A percentile compares a stretch with the other conserved stretches of the same genome.
Conservation (phyloP, 805 yeast genomes). For the Ogataea parapolymorpha region DNA sequence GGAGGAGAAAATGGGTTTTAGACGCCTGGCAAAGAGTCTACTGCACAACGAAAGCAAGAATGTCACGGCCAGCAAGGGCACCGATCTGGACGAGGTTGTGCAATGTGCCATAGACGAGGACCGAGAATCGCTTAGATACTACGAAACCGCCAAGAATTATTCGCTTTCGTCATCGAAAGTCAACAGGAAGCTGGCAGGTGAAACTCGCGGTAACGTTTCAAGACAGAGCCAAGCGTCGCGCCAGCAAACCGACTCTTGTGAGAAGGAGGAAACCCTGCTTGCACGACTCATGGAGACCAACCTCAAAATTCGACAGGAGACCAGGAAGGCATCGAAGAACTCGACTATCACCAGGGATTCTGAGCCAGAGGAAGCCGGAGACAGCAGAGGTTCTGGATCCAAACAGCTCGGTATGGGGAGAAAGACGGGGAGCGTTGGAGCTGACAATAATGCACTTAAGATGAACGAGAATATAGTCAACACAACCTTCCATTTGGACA, state of each 20-base stretch:
- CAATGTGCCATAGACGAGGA: constrained; percentile 10
- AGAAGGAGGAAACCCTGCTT: constrained; percentile 19
- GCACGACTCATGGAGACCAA: constrained; percentile 20
- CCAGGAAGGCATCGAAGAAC: constrained; percentile 5
- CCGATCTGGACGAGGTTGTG: constrained; percentile 12
- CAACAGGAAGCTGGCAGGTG: constrained; percentile 17
- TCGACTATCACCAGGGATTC: constrained; percentile 11
- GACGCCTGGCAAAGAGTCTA: constrained; percentile 26
- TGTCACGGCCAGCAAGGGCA: constrained; percentile 7
- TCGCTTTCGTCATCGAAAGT: constrained; percentile 15
- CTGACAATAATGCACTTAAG: constrained; percentile 13
- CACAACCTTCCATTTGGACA: constrained; percentile 6
- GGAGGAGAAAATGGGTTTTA: constrained; percentile 24
- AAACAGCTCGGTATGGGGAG: constrained; percentile 1
- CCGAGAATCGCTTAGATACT: constrained; percentile 16
- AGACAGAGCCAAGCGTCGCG: constrained; percentile 11
- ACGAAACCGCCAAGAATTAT: constrained; percentile 21
- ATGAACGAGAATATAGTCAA: constrained; percentile 22
- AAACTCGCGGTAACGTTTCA: constrained; percentile 13
- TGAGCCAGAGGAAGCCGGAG: constrained; percentile 7
- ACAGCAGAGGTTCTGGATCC: constrained; percentile 11
- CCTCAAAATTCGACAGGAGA: constrained; percentile 10
- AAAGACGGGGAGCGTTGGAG: constrained; percentile 6
- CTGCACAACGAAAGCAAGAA: constrained; percentile 17
- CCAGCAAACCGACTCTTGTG: constrained; percentile 8